Evolutionary conservation across 2,329 filamentous ascomycete genomes (phyloP).

Genomic region (Coleophoma crateriformis): DNA sequence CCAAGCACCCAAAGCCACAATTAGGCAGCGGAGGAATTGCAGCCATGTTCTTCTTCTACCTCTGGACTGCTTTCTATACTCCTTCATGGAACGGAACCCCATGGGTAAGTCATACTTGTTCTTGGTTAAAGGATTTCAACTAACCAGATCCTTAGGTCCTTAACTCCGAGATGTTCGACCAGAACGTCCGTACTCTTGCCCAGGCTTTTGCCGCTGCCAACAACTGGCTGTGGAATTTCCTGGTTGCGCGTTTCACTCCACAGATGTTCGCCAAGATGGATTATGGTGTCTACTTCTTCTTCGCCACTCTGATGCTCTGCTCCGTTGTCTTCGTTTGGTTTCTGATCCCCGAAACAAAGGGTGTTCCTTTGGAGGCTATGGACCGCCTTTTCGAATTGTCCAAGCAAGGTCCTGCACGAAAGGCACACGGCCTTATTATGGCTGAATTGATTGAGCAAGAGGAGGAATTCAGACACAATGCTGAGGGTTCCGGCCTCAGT

Average conservation of each 20-base stretch:
- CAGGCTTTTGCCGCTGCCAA: slow-evolving; percentile 67
- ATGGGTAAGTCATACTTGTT: slow-evolving; percentile 36
- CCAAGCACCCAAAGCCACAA: slow-evolving; percentile 22
- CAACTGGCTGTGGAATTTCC: slow-evolving; percentile 66
- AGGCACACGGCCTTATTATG: slow-evolving; percentile 20
- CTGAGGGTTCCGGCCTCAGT: background rate
- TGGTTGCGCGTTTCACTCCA: slow-evolving; percentile 61
- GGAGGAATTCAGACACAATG: slow-evolving; percentile 6
- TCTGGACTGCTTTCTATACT: slow-evolving; percentile 68
- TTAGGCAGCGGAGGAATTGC: slow-evolving; percentile 47
- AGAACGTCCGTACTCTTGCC: slow-evolving; percentile 62
- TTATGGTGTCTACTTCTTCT: slow-evolving; percentile 67
- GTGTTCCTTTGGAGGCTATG: slow-evolving; percentile 59
- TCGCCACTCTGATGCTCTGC: slow-evolving; percentile 55
- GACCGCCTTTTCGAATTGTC: slow-evolving; percentile 49
- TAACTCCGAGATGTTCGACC: slow-evolving; percentile 71
- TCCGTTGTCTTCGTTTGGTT: slow-evolving; percentile 56
- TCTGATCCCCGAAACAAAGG: slow-evolving; percentile 61
- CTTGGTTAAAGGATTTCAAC: too few species aligned
- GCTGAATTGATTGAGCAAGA: slow-evolving; percentile 18
- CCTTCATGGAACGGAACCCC: slow-evolving; percentile 69
- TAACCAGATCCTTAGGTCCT: slow-evolving; percentile 38
- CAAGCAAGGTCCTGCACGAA: slow-evolving; percentile 7
- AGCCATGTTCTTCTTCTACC: slow-evolving; percentile 67
- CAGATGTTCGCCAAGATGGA: slow-evolving; percentile 55